A percentile compares a stretch with the other conserved stretches of the same genome.
Evolutionary conservation across 2,329 filamentous ascomycete genomes (phyloP).

Genomic region (Pestalotiopsis sp.): DNA sequence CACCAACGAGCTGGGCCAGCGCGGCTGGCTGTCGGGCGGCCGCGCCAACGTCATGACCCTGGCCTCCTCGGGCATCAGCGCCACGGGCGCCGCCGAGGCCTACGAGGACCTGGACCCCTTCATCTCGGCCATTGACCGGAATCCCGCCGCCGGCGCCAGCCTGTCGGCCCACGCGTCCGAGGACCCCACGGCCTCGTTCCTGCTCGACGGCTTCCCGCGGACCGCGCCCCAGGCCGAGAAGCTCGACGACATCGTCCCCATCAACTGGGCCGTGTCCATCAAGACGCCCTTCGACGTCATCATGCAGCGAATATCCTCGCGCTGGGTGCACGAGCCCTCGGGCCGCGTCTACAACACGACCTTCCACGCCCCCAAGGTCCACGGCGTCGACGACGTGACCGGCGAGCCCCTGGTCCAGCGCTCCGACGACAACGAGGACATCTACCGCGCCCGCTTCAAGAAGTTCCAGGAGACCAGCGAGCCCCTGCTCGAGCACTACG

Average conservation of each 20-base stretch:
- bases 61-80: constrained; percentile 38
- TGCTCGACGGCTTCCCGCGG: constrained; percentile 94
- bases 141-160: constrained; percentile 39
- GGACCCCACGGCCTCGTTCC: constrained; percentile 80
- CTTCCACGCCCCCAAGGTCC: constrained; percentile 82
- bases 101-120: constrained; percentile 38
- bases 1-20: constrained; percentile 80
- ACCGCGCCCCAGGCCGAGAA: constrained; percentile 78
- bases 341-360: constrained; percentile 94
- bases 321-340: constrained; percentile 91
- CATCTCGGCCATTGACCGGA: constrained; percentile 39
- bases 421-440: constrained; percentile 82
- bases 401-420: constrained; percentile 83
- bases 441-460: constrained; percentile 77
- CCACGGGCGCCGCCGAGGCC: constrained; percentile 29
- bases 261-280: constrained; percentile 89
- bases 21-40: constrained; percentile 74
- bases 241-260: constrained; percentile 82
- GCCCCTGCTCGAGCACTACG: constrained; percentile 87
- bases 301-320: constrained; percentile 83
- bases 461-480: constrained; percentile 88
- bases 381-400: constrained; percentile 85
- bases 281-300: constrained; percentile 86
- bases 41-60: constrained; percentile 54
- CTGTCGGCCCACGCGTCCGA: constrained; percentile 53